Conservation (phyloP, 2,329 filamentous ascomycete species). For the Penicillium vulpinum region DNA sequence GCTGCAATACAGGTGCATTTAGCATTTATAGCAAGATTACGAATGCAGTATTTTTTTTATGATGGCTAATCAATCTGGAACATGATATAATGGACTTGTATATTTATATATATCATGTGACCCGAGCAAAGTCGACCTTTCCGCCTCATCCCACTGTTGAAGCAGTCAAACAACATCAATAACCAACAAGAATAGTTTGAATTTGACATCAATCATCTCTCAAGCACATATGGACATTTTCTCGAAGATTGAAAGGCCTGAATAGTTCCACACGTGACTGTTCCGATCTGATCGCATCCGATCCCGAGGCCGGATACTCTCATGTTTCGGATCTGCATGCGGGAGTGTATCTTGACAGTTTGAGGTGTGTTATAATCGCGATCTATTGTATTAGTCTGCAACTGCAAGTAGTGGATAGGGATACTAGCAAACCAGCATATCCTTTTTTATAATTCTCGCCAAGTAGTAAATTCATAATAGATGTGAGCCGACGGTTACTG, state of each 20-base stretch:
- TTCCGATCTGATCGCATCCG: constrained; percentile 8
- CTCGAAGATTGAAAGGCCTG: not conserved
- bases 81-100: not conserved
- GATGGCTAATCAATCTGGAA: not conserved
- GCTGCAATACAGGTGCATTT: not conserved
- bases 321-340: constrained; percentile 6
- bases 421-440: too few species aligned
- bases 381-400: not conserved
- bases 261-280: not conserved
- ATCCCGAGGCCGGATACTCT: not conserved
- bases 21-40: too few species aligned
- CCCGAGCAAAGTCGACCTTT: not conserved
- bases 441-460: not conserved
- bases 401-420: not conserved
- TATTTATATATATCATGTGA: not conserved
- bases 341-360: not conserved
- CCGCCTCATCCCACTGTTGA: not conserved
- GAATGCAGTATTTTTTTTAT: not conserved
- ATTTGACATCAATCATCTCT: not conserved
- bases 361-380: too few species aligned
- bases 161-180: too few species aligned
- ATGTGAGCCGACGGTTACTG: not conserved
- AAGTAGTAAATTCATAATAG: not conserved
- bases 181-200: not conserved
- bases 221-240: not conserved